A percentile compares a stretch with the other conserved stretches of the same genome.
Conservation (phyloP, 305 asterid species). For the Plantago coronopus region DNA sequence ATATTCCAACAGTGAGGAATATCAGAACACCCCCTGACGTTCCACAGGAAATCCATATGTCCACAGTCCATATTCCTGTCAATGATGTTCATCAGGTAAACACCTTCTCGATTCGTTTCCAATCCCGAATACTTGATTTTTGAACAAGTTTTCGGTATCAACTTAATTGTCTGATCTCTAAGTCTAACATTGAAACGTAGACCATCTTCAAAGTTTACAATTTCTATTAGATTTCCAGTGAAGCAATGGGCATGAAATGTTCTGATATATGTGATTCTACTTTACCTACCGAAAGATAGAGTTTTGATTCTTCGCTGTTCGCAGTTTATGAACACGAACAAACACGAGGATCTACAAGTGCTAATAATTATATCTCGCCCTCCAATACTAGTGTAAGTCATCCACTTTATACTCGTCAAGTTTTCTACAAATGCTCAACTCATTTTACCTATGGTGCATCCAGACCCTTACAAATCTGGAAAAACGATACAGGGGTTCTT, state of each 20-base stretch:
- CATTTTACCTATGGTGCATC: too few relatives aligned
- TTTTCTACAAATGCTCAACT: too few relatives aligned
- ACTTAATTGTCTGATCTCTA: too few relatives aligned
- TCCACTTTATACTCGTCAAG: not conserved
- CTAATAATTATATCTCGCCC: slow-evolving; percentile 4
- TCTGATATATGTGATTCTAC: not conserved
- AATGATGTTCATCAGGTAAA: slow-evolving; percentile 87
- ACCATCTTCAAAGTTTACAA: not conserved
- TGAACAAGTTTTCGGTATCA: too few relatives aligned
- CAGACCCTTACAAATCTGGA: too few relatives aligned
- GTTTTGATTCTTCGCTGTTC: not conserved
- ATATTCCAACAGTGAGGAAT: too few relatives aligned
- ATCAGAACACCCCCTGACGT: too few relatives aligned
- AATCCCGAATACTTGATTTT: too few relatives aligned
- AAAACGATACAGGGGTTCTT: too few relatives aligned
- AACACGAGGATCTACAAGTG: slow-evolving; percentile 9
- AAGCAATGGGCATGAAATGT: not conserved
- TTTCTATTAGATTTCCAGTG: not conserved
- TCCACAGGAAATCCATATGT: slow-evolving; percentile 60
- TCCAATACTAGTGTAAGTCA: slow-evolving; percentile 1
- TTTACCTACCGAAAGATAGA: not conserved
- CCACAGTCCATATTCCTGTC: slow-evolving; percentile 64
- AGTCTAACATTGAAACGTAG: too few relatives aligned
- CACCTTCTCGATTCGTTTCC: not conserved
- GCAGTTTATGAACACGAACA: slow-evolving; percentile 9